A percentile compares a stretch with the other conserved stretches of the same genome.
These are phyloP conservation scores for Populus tomentosa DNA, from an alignment of 441 rosid genomes.

Conservation along the genomic window DNA sequence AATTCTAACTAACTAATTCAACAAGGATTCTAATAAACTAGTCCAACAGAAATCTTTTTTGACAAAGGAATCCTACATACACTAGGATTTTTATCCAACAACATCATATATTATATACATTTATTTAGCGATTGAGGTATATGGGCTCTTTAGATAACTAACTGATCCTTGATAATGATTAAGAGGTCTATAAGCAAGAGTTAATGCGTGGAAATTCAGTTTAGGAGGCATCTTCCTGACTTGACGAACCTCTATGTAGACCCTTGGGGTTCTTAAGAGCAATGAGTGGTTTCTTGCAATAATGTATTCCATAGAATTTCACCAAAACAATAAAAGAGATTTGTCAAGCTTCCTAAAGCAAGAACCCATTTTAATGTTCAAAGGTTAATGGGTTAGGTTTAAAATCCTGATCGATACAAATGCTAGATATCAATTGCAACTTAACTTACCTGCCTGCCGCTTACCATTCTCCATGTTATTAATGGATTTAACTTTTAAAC, in stretches of 20 bases:
- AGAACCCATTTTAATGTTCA: too few relatives aligned
- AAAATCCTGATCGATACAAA: background rate
- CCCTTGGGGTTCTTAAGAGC: background rate
- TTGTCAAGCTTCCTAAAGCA: background rate
- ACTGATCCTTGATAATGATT: background rate
- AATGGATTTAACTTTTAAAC: background rate
- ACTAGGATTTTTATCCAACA: too few relatives aligned
- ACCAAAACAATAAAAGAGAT: background rate
- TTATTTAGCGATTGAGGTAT: too few relatives aligned
- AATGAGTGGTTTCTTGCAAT: background rate
- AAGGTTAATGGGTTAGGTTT: background rate
- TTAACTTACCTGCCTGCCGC: background rate
- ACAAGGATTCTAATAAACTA: too few relatives aligned
- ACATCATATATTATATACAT: too few relatives aligned
- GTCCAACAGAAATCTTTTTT: too few relatives aligned
- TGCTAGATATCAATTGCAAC: background rate
- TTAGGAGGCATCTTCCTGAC: background rate
- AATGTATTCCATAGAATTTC: background rate
- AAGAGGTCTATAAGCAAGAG: background rate
- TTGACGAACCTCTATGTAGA: background rate
- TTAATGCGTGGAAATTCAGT: background rate
- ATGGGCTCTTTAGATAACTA: background rate
- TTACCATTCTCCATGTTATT: background rate
- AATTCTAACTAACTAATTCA: too few relatives aligned
- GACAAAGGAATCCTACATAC: too few relatives aligned